Percentiles rank a stretch among this genome's conserved stretches.
Evolutionary conservation across 139 green algal species (phyloP).

Genomic region (Coelastrella sp.): DNA sequence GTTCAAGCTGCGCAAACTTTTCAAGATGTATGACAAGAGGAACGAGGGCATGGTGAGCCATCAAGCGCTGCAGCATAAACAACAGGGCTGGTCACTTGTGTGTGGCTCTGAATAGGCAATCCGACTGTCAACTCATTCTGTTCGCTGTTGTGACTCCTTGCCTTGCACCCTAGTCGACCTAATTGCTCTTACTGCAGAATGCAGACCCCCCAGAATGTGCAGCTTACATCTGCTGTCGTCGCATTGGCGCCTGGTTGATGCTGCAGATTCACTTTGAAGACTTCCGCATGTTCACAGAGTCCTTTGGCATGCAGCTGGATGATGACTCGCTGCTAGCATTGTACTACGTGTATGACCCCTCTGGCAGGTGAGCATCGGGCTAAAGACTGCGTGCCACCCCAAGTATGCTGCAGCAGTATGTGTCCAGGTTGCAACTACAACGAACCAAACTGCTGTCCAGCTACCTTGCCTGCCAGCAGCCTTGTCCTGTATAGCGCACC

Average conservation of each 20-base stretch:
- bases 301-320: constrained; percentile 91
- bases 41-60: constrained; percentile 64
- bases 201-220: too few species aligned
- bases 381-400: too few species aligned
- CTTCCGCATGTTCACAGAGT: constrained; percentile 84
- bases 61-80: not conserved
- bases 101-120: too few species aligned
- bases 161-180: too few species aligned
- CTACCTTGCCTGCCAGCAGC: not conserved
- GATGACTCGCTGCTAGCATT: constrained; percentile 87
- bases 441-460: not conserved
- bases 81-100: not conserved
- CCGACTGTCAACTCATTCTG: too few species aligned
- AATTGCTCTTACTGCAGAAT: too few species aligned
- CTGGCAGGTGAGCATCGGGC: constrained; percentile 18
- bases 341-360: constrained; percentile 70
- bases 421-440: not conserved
- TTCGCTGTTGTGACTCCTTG: too few species aligned
- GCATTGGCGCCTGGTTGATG: not conserved
- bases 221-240: too few species aligned
- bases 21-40: constrained; percentile 83
- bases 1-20: constrained; percentile 85
- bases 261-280: constrained; percentile 81
- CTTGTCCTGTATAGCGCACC: too few species aligned
- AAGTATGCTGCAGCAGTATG: too few species aligned